These are phyloP conservation scores for Citrullus mucosospermus DNA, from an alignment of 306 rosid genomes.

Conservation along the genomic window DNA sequence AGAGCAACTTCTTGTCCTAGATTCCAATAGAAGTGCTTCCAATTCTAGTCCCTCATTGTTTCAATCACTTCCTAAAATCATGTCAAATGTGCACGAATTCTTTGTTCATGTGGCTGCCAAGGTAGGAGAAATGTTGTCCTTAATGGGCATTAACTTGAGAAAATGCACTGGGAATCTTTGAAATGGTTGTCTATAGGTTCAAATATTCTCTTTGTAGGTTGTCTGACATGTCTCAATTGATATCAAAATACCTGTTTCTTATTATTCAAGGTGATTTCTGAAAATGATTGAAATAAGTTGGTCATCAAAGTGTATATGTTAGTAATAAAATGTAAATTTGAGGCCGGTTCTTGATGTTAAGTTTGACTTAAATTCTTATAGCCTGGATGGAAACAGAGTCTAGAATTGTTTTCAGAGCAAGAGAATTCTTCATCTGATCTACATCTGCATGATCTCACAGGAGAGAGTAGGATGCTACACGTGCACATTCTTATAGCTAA, in stretches of 20 bases:
- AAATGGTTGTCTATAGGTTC: neutral
- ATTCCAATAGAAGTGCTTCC: constrained; percentile 46
- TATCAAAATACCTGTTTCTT: neutral
- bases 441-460: neutral
- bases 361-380: neutral
- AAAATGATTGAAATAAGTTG: neutral
- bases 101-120: constrained; percentile 94
- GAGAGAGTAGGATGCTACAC: constrained; percentile 6
- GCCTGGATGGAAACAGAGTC: neutral
- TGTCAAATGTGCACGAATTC: constrained; percentile 89
- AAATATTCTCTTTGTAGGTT: neutral
- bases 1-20: constrained; percentile 75
- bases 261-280: neutral
- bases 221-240: neutral
- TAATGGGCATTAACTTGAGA: neutral
- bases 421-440: neutral
- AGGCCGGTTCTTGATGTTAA: neutral
- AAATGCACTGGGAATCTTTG: neutral
- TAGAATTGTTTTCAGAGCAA: neutral
- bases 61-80: constrained; percentile 89
- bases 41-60: constrained; percentile 53
- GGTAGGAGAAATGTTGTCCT: constrained; percentile 34
- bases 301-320: neutral
- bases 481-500: constrained; percentile 10
- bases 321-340: neutral